These are phyloP conservation scores for Pleurotus platypus DNA, from an alignment of 768 basidiomycete species.

Conservation along the genomic window DNA sequence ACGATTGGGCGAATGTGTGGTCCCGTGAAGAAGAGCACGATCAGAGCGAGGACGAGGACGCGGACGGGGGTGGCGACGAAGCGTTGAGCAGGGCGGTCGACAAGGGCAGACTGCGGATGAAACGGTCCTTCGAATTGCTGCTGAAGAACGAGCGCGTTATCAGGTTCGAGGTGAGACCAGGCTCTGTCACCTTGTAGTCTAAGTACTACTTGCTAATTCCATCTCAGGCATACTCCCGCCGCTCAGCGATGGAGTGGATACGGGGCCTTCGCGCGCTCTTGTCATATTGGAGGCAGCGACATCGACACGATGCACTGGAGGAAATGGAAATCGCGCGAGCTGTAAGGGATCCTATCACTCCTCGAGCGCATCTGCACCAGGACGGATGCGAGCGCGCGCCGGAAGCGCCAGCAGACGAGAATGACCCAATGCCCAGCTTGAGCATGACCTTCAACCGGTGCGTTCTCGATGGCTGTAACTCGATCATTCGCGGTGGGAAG, in stretches of 20 bases:
- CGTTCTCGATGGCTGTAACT: constrained; percentile 71
- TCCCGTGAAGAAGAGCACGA: constrained; percentile 30
- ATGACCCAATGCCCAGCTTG: constrained; percentile 54
- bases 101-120: constrained; percentile 45
- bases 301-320: constrained; percentile 69
- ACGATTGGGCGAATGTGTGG: constrained; percentile 30
- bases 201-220: neutral
- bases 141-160: constrained; percentile 65
- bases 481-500: constrained; percentile 71
- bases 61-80: constrained; percentile 57
- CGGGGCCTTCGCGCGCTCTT: constrained; percentile 65
- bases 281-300: constrained; percentile 76
- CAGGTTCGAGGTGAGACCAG: constrained; percentile 70
- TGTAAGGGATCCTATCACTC: constrained; percentile 54
- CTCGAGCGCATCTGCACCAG: constrained; percentile 39
- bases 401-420: constrained; percentile 50
- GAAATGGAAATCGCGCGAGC: constrained; percentile 79
- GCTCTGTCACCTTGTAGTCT: constrained; percentile 2
- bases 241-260: constrained; percentile 82
- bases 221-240: constrained; percentile 58
- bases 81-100: constrained; percentile 39
- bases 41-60: constrained; percentile 55
- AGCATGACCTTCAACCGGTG: constrained; percentile 85
- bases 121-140: constrained; percentile 75
- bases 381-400: constrained; percentile 36